phyloP scores from a whole-genome alignment of 2,329 filamentous ascomycete genomes.

The Calonectria hongkongensis region DNA sequence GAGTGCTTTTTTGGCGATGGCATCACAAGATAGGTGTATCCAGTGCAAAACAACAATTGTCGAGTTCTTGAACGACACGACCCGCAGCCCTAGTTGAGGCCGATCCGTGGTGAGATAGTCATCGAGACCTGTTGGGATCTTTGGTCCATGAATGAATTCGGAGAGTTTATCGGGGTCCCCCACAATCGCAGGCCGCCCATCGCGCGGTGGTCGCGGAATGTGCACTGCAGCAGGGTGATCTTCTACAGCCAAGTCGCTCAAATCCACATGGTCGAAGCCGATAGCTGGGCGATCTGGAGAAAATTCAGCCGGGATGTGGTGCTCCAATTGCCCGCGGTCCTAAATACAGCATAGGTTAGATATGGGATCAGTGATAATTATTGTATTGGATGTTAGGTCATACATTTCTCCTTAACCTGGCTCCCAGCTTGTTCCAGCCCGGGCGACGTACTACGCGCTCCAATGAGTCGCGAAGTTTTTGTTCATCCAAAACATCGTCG shows the following conservation, averaged over 20 bases:
- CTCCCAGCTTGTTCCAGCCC: slow-evolving; percentile 32
- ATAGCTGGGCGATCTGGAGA: not conserved
- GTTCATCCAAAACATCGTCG: slow-evolving; percentile 49
- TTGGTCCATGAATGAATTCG: slow-evolving; percentile 5
- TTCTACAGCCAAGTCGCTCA: slow-evolving; percentile 4
- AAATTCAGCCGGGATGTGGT: slow-evolving; percentile 26
- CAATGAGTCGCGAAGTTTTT: not conserved
- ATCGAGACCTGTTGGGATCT: slow-evolving; percentile 22
- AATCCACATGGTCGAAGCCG: slow-evolving; percentile 15
- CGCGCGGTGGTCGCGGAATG: slow-evolving; percentile 5
- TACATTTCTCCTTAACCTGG: slow-evolving; percentile 21
- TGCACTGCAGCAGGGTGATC: slow-evolving; percentile 23
- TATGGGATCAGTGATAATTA: not conserved
- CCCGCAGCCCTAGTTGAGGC: slow-evolving; percentile 64
- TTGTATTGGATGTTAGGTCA: not conserved
- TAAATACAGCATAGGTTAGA: not conserved
- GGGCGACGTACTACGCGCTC: slow-evolving; percentile 14
- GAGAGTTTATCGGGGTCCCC: slow-evolving; percentile 31
- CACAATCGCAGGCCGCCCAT: slow-evolving; percentile 21
- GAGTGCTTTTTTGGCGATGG: slow-evolving; percentile 60
- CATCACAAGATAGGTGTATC: slow-evolving; percentile 65
- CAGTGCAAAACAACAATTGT: slow-evolving; percentile 64
- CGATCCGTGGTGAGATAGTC: slow-evolving; percentile 62
- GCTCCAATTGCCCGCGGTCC: not conserved
- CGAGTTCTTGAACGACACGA: slow-evolving; percentile 64